Base-by-base conservation (phyloP, 768 basidiomycete genomes). In the Lentinula aciculospora region DNA sequence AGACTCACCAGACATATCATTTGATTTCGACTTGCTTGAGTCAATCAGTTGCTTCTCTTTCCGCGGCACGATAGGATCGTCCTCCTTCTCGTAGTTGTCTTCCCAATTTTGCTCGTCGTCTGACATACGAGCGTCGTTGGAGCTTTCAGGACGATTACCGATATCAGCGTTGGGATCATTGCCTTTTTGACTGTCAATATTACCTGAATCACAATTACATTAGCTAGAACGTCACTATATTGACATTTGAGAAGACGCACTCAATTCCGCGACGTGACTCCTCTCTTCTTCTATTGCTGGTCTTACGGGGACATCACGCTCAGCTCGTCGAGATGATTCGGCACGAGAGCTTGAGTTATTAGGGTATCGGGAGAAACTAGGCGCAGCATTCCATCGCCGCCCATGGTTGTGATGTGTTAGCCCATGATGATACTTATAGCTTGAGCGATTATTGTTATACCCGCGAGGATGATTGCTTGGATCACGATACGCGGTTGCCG, bases 41-140 rank as follows among this genome's bases (percentile, higher is more conserved):
- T n/a, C 36, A 3, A 5, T 7, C n/a, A n/a, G n/a, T 47, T 17
- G 4, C 9, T 29, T 8, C 39, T n/a, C 21, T 28, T 28, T n/a
- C 17, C 5, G 19, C 15, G 32, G 50, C 31, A 8, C 28, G 32
- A 34, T 15, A 29, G 50, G 32, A 48, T 32, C 29, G 23, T 45
- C 44, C 10, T 62, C 61, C 58, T 61, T 61, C 36, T 63, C 69
- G 40, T 69, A 70, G n/a, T 32, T 50, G 15, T 66, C 66, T 60
- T 70, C 68, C 68, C 69, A 68, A 17, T 2, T 2, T 19, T 56
- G 17, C 12, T 13, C n/a, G 8, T 17, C 5, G 15, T 53, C 37
- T 36, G 49, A 23, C 36, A 4, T 53, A 6, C 0, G 32, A 2
- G n/a, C 19, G 31, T 37, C 9, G 19, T 27, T 29, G 49, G 3